Conservation (phyloP, 2,329 filamentous ascomycete species). For the Cadophora sp. region DNA sequence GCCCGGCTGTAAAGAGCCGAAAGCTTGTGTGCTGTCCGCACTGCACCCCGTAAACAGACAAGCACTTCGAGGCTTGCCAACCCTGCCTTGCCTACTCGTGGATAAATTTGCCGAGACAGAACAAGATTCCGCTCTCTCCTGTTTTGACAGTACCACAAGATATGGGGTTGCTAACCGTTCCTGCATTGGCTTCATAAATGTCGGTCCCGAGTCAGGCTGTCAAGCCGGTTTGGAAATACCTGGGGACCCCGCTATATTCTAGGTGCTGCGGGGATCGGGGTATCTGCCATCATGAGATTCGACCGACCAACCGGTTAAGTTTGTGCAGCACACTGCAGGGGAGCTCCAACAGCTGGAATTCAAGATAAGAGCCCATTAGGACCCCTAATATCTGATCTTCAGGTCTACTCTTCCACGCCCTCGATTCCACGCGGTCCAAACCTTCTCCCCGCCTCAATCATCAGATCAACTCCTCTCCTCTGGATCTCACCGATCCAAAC, state of each 20-base stretch:
- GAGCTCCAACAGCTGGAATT: neutral
- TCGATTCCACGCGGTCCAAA: neutral
- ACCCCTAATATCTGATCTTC: neutral
- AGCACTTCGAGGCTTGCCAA: neutral
- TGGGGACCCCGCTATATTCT: conserved; percentile 8
- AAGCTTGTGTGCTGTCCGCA: neutral
- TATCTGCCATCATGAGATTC: conserved; percentile 3
- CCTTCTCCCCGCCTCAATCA: too few relatives aligned
- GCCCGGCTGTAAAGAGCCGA: conserved; percentile 11
- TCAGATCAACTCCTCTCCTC: too few relatives aligned
- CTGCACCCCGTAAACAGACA: neutral
- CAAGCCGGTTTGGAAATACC: neutral
- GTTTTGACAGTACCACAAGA: neutral
- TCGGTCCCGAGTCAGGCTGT: neutral
- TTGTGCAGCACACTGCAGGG: neutral
- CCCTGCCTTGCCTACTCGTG: neutral
- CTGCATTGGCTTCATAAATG: neutral
- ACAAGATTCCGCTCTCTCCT: neutral
- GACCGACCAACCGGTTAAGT: neutral
- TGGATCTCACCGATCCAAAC: too few relatives aligned
- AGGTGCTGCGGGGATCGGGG: neutral
- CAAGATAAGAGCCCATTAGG: neutral
- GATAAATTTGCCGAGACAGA: neutral
- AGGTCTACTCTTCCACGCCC: neutral
- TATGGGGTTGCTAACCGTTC: neutral